Evolutionary conservation across 805 yeast species (phyloP).

Genomic region (Priceomyces medius): DNA sequence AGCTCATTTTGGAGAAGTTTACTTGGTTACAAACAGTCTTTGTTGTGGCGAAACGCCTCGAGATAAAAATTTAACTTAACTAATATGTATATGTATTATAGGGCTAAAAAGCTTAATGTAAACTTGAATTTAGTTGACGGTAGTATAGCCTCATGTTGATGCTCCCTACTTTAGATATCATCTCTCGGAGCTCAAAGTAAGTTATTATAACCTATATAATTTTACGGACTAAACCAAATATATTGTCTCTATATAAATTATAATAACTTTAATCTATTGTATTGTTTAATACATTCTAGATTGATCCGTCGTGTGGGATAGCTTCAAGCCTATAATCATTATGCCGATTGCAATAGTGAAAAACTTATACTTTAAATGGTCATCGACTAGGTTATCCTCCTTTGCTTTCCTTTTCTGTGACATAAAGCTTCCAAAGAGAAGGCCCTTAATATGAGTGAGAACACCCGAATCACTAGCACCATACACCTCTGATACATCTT

Average conservation of each 20-base stretch:
- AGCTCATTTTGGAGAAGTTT: too few species aligned
- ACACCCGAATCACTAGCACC: slow-evolving; percentile 17
- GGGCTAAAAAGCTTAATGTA: neutral
- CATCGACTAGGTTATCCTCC: slow-evolving; percentile 34
- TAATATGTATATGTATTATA: slow-evolving; percentile 1
- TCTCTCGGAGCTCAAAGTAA: too few species aligned
- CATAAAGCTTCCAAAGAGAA: slow-evolving; percentile 27
- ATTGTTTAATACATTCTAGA: slow-evolving; percentile 6
- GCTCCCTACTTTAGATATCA: too few species aligned
- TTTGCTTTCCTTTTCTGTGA: slow-evolving; percentile 13
- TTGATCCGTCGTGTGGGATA: slow-evolving; percentile 23
- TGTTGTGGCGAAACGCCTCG: too few species aligned
- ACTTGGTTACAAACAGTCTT: too few species aligned
- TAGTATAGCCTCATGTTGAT: too few species aligned
- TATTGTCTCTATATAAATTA: slow-evolving; percentile 1
- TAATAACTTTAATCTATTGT: slow-evolving; percentile 1
- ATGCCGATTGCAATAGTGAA: slow-evolving; percentile 44
- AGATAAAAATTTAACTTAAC: too few species aligned
- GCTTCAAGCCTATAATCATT: slow-evolving; percentile 37
- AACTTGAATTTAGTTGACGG: neutral
- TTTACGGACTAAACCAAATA: neutral
- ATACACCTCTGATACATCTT: slow-evolving; percentile 10
- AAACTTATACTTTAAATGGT: slow-evolving; percentile 41
- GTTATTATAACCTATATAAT: neutral
- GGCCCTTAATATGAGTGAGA: slow-evolving; percentile 34